Percentiles rank a stretch among this genome's conserved stretches.
phyloP scores from a whole-genome alignment of 2,329 filamentous ascomycete species.

The Whalleya microplaca region DNA sequence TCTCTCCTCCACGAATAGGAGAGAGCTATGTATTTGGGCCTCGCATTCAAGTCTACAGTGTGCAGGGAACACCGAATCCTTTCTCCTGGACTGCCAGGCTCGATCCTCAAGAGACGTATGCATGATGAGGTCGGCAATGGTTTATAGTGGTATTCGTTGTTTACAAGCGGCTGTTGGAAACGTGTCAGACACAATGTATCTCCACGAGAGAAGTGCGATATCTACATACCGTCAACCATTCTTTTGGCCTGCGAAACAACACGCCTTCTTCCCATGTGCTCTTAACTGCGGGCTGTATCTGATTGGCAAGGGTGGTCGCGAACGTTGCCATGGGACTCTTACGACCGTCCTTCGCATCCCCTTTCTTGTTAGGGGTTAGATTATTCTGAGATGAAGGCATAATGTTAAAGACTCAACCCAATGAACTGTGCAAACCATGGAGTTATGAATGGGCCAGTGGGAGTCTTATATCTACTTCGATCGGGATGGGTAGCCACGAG shows the following conservation, averaged over 20 bases:
- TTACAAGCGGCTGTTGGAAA: background rate
- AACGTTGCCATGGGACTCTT: background rate
- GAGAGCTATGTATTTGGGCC: constrained; percentile 6
- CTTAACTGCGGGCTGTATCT: background rate
- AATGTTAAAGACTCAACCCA: background rate
- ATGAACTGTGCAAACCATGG: too few species aligned
- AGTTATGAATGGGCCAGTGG: too few species aligned
- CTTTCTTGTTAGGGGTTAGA: background rate
- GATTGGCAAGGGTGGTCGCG: background rate
- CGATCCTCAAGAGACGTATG: background rate
- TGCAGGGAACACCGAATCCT: background rate
- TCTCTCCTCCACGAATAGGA: constrained; percentile 13
- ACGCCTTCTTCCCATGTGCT: constrained; percentile 6
- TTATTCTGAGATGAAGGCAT: background rate
- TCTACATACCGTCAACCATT: constrained; percentile 4
- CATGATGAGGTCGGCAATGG: background rate
- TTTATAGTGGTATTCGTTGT: background rate
- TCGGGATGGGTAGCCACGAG: too few species aligned
- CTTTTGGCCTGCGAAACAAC: constrained; percentile 3
- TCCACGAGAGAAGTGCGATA: background rate
- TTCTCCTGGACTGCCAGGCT: background rate
- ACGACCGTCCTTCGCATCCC: background rate
- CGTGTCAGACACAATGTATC: background rate
- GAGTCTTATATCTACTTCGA: too few species aligned
- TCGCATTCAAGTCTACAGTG: constrained; percentile 3